Conservation (phyloP, 1,284 basidiomycete genomes). For the Sphaerobolus stellatus region DNA sequence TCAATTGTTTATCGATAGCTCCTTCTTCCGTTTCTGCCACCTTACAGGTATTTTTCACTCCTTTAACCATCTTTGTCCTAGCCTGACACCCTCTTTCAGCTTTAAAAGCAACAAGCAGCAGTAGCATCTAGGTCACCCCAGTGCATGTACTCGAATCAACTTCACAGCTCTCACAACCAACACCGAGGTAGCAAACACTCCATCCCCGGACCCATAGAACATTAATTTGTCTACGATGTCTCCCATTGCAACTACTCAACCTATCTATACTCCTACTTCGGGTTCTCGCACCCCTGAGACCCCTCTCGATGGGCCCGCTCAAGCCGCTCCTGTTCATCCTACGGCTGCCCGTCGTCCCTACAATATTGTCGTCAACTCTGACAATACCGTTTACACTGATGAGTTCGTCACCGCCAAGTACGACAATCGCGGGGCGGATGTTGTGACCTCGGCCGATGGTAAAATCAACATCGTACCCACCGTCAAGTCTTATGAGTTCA, state of each 20-base stretch:
- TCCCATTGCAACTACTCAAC: conserved; percentile 31
- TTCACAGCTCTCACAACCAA: conserved; percentile 75
- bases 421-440: conserved; percentile 79
- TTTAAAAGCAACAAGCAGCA: too few species aligned
- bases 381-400: conserved; percentile 78
- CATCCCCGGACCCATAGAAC: conserved; percentile 55
- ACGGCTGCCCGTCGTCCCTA: conserved; percentile 78
- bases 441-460: conserved; percentile 62
- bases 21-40: too few species aligned
- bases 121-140: too few species aligned
- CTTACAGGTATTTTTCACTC: too few species aligned
- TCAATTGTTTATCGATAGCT: too few species aligned
- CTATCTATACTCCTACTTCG: conserved; percentile 49
- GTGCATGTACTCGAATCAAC: conserved; percentile 88
- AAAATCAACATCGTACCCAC: conserved; percentile 79
- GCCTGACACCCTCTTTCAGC: too few species aligned
- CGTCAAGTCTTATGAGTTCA: conserved; percentile 84
- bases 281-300: conserved; percentile 67
- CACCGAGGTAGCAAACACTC: conserved; percentile 76
- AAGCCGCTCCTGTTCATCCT: conserved; percentile 66
- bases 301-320: conserved; percentile 58
- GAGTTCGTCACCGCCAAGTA: conserved; percentile 84
- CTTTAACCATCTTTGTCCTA: too few species aligned
- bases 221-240: conserved; percentile 54
- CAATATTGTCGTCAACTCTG: conserved; percentile 81